A percentile compares a stretch with the other conserved stretches of the same genome.
Evolutionary conservation across 306 rosid genomes (phyloP).

Genomic region (Dalbergia cultrata): DNA sequence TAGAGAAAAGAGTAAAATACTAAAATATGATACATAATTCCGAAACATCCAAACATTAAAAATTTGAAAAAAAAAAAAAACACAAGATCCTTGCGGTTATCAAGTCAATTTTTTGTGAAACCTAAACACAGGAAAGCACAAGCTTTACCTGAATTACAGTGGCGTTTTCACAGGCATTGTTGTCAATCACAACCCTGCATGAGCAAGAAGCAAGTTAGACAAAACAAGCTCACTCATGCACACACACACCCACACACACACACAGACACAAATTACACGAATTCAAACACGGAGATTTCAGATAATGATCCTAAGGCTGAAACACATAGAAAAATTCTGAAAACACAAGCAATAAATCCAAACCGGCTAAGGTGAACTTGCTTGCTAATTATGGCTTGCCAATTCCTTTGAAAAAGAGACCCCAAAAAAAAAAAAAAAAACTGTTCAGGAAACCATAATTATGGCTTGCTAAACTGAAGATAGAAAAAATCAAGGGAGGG

Average conservation of each 20-base stretch:
- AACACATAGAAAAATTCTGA: neutral
- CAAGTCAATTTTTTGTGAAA: slow-evolving; percentile 17
- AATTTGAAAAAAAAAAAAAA: neutral
- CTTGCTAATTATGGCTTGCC: neutral
- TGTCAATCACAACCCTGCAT: slow-evolving; percentile 92
- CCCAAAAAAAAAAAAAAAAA: neutral
- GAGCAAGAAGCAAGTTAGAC: slow-evolving; percentile 46
- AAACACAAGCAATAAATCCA: neutral
- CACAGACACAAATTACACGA: slow-evolving; percentile 1
- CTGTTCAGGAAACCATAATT: neutral
- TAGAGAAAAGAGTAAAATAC: neutral
- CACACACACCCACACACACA: neutral
- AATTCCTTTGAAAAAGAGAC: neutral
- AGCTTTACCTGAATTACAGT: slow-evolving; percentile 80
- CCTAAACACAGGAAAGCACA: slow-evolving; percentile 23
- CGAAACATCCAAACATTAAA: neutral
- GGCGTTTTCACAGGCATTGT: slow-evolving; percentile 76
- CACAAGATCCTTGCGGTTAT: slow-evolving; percentile 4
- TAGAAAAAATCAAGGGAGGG: slow-evolving; percentile 33
- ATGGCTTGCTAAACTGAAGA: slow-evolving; percentile 13
- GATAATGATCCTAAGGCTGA: slow-evolving; percentile 31
- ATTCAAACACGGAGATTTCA: slow-evolving; percentile 17
- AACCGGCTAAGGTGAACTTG: neutral
- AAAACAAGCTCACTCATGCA: slow-evolving; percentile 10
- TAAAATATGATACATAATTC: slow-evolving; percentile 18